A percentile compares a stretch with the other conserved stretches of the same genome.
Conservation (phyloP, 345 rosid genomes). For the Viola odorata region DNA sequence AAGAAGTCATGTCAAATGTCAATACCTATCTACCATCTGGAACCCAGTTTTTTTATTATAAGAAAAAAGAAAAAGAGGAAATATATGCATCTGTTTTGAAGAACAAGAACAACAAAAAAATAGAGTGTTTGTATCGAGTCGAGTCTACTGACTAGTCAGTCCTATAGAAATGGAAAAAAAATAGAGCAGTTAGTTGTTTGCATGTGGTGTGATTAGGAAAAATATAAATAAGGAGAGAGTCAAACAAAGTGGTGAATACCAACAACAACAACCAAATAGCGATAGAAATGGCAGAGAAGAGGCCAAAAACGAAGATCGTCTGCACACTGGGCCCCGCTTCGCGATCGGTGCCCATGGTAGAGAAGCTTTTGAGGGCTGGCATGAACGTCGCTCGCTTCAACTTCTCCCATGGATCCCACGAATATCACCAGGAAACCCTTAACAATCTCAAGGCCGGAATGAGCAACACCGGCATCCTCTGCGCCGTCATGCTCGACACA, state of each 20-base stretch:
- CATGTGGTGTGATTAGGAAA: too few species aligned
- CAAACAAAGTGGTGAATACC: neutral
- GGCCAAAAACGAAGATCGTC: slow-evolving; percentile 89
- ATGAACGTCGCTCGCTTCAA: slow-evolving; percentile 53
- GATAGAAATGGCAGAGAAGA: slow-evolving; percentile 22
- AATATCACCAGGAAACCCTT: slow-evolving; percentile 89
- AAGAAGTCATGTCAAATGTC: too few species aligned
- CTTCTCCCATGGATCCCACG: slow-evolving; percentile 96
- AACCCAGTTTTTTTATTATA: too few species aligned
- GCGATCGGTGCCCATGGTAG: slow-evolving; percentile 69
- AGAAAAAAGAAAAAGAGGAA: too few species aligned
- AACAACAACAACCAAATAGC: neutral
- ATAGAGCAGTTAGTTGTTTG: too few species aligned
- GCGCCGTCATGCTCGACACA: slow-evolving; percentile 98
- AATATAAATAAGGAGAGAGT: too few species aligned
- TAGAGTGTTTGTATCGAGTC: too few species aligned
- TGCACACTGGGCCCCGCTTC: slow-evolving; percentile 94
- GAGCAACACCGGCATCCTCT: slow-evolving; percentile 81
- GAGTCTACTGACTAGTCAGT: too few species aligned
- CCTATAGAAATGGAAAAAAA: too few species aligned
- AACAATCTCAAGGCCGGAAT: slow-evolving; percentile 77
- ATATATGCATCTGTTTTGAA: too few species aligned
- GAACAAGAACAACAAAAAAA: too few species aligned
- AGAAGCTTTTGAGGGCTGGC: slow-evolving; percentile 83
- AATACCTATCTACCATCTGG: too few species aligned